phyloP scores from a whole-genome alignment of 1,284 basidiomycete species.

The Kwoniella shivajii region DNA sequence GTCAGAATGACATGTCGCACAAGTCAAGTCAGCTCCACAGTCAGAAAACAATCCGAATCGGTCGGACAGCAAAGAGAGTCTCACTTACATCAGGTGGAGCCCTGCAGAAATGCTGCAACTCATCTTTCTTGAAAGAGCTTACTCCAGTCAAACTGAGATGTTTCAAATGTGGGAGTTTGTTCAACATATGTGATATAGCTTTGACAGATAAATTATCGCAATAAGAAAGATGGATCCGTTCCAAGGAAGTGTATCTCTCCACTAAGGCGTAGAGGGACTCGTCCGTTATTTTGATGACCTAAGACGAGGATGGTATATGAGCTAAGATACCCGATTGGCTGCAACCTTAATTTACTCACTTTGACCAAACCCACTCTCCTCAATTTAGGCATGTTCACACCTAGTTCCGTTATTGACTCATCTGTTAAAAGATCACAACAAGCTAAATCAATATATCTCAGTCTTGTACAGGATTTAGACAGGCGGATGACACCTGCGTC shows the following conservation, averaged over 20 bases:
- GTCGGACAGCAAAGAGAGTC: conserved; percentile 1
- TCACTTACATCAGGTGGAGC: conserved; percentile 75
- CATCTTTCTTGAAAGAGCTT: conserved; percentile 79
- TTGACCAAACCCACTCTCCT: conserved; percentile 94
- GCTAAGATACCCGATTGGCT: not conserved
- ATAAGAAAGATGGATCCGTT: conserved; percentile 95
- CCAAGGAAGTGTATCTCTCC: conserved; percentile 71
- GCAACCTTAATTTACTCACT: conserved; percentile 56
- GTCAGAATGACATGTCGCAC: no score
- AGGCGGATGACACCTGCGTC: conserved; percentile 84
- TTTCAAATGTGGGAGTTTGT: conserved; percentile 82
- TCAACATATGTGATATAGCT: conserved; percentile 87
- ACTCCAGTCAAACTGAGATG: conserved; percentile 97
- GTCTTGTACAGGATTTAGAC: conserved; percentile 83
- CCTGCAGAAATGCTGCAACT: conserved; percentile 88
- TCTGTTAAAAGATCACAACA: conserved; percentile 90
- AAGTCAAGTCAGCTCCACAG: no score
- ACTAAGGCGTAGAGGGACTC: conserved; percentile 86
- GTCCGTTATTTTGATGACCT: conserved; percentile 88
- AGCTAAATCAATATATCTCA: conserved; percentile 95
- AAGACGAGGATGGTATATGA: conserved; percentile 47
- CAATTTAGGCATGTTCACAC: conserved; percentile 79
- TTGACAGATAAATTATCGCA: conserved; percentile 93
- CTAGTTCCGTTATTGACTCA: conserved; percentile 88
- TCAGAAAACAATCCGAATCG: not conserved